Percentiles rank a stretch among this genome's conserved stretches.
Conservation (phyloP, 495 filamentous ascomycete species). For the Apiosordaria backusii region DNA sequence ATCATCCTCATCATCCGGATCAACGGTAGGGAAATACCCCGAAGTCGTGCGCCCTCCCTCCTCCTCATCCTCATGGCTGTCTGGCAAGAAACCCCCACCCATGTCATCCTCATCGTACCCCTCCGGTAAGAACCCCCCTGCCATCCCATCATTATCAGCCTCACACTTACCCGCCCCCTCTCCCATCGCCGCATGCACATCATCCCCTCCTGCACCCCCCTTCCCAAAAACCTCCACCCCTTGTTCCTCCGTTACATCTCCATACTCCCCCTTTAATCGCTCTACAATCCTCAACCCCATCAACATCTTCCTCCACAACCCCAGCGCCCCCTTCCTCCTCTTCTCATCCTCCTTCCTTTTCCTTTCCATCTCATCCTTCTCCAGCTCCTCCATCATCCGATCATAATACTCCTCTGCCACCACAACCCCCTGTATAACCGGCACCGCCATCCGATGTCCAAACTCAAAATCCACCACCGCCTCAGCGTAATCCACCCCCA, state of each 20-base stretch:
- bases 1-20: slow-evolving; percentile 35
- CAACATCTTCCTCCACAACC: slow-evolving; percentile 81
- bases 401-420: slow-evolving; percentile 76
- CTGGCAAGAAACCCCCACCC: slow-evolving; percentile 42
- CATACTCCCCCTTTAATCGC: slow-evolving; percentile 76
- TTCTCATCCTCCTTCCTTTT: slow-evolving; percentile 78
- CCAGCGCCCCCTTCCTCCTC: slow-evolving; percentile 66
- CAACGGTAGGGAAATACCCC: slow-evolving; percentile 38
- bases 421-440: slow-evolving; percentile 86
- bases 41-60: slow-evolving; percentile 31
- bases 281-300: slow-evolving; percentile 80
- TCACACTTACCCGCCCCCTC: slow-evolving; percentile 39
- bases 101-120: slow-evolving; percentile 38
- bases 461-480: slow-evolving; percentile 98
- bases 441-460: slow-evolving; percentile 85
- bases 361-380: slow-evolving; percentile 74
- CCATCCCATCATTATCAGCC: slow-evolving; percentile 44
- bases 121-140: slow-evolving; percentile 49
- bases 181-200: slow-evolving; percentile 41
- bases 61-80: slow-evolving; percentile 34
- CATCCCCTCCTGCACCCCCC: slow-evolving; percentile 58
- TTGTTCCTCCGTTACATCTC: slow-evolving; percentile 45
- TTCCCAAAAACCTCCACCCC: slow-evolving; percentile 41
- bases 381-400: slow-evolving; percentile 73
- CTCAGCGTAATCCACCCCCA: slow-evolving; percentile 87